These are phyloP conservation scores for Alternaria sp. DNA, from an alignment of 2,329 filamentous ascomycete species.

Conservation along the genomic window DNA sequence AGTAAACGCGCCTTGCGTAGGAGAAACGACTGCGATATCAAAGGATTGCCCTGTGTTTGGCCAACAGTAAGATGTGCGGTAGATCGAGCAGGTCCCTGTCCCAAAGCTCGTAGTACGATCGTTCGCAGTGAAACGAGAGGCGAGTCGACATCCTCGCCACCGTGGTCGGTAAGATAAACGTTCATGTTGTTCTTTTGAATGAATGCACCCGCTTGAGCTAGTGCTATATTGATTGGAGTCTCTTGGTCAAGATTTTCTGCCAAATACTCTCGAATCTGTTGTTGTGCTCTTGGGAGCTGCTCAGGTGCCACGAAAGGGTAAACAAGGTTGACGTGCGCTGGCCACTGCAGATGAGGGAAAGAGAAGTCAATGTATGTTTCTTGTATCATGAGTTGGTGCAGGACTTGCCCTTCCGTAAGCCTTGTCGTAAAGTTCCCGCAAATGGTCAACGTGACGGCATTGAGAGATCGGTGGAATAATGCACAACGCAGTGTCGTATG, in stretches of 20 bases:
- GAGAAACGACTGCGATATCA: constrained; percentile 61
- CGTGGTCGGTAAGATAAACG: constrained; percentile 33
- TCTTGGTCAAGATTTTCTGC: constrained; percentile 8
- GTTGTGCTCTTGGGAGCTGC: constrained; percentile 56
- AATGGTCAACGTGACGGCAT: constrained; percentile 61
- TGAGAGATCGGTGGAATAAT: constrained; percentile 63
- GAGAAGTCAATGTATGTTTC: not conserved
- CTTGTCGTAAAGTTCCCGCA: constrained; percentile 71
- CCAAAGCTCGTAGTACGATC: constrained; percentile 34
- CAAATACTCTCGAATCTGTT: constrained; percentile 53
- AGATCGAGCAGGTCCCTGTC: constrained; percentile 23
- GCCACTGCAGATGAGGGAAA: constrained; percentile 57
- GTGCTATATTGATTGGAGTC: constrained; percentile 14
- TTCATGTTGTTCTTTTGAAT: constrained; percentile 61
- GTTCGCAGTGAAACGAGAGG: constrained; percentile 29
- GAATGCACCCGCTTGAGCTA: constrained; percentile 61
- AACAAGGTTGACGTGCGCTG: constrained; percentile 71
- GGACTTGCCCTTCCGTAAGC: constrained; percentile 56
- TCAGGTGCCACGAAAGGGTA: constrained; percentile 70
- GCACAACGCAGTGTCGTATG: constrained; percentile 69
- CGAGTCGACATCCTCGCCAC: constrained; percentile 2
- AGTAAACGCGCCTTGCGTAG: constrained; percentile 63
- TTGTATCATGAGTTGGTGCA: not conserved
- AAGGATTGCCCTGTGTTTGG: constrained; percentile 61
- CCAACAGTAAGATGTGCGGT: constrained; percentile 68